Evolutionary conservation across 1,284 basidiomycete genomes (phyloP).

Genomic region (Cutaneotrichosporon curvatum): DNA sequence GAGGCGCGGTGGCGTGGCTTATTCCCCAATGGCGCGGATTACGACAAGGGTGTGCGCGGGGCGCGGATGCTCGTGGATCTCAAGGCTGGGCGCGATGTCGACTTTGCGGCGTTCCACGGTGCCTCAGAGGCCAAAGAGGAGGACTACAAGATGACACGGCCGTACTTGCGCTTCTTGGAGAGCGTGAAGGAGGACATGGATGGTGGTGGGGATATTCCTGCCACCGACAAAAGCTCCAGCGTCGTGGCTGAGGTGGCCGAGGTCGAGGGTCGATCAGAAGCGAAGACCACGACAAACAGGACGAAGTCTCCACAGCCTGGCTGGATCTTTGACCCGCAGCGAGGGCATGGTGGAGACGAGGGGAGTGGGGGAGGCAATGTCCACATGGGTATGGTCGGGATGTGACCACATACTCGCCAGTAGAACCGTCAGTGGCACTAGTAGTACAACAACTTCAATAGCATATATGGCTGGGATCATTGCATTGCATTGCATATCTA

Average conservation of each 20-base stretch:
- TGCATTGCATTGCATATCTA: too few species aligned
- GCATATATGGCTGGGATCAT: too few species aligned
- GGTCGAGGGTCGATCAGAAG: not conserved
- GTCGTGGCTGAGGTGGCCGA: not conserved
- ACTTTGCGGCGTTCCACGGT: constrained; percentile 10
- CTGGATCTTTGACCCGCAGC: too few species aligned
- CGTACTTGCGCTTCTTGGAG: constrained; percentile 7
- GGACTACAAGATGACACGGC: constrained; percentile 9
- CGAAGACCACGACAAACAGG: too few species aligned
- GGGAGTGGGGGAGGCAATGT: not conserved
- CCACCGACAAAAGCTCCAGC: too few species aligned
- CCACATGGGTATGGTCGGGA: not conserved
- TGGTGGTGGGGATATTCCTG: not conserved
- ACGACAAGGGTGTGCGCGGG: constrained; percentile 27
- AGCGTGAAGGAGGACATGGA: not conserved
- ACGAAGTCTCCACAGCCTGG: too few species aligned
- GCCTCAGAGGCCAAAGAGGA: not conserved
- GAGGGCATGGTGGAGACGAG: not conserved
- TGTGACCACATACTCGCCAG: too few species aligned
- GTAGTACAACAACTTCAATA: too few species aligned
- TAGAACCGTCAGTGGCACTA: too few species aligned
- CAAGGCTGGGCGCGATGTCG: constrained; percentile 21
- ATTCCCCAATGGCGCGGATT: constrained; percentile 1
- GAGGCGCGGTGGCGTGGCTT: constrained; percentile 22
- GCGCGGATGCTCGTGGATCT: constrained; percentile 30